These are phyloP conservation scores for Fusarium begoniae DNA, from an alignment of 2,329 filamentous ascomycete species.

Conservation along the genomic window DNA sequence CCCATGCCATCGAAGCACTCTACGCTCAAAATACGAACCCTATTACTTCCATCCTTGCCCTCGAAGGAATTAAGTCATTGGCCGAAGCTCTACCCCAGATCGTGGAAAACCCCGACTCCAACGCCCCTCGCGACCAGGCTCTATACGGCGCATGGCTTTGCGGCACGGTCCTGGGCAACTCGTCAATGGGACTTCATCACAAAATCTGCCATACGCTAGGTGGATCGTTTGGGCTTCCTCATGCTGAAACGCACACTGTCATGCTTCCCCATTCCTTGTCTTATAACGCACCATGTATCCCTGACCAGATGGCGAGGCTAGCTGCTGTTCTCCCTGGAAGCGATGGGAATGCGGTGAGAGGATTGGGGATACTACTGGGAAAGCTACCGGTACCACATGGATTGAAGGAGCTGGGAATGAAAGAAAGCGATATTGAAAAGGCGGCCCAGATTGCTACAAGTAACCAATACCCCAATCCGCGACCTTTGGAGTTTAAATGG, in stretches of 20 bases:
- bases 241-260: neutral
- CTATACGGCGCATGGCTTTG: neutral
- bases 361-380: accelerated
- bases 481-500: neutral
- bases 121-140: neutral
- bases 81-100: neutral
- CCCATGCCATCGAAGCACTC: neutral
- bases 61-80: neutral
- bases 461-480: neutral
- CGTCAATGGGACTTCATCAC: neutral
- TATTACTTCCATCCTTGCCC: neutral
- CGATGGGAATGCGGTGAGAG: neutral
- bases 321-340: neutral
- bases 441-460: neutral
- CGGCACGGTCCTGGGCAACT: neutral
- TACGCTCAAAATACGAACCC: neutral
- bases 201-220: neutral
- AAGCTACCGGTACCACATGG: neutral
- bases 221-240: neutral
- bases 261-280: neutral
- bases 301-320: neutral
- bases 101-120: neutral
- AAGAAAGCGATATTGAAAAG: neutral
- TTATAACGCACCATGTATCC: neutral
- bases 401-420: neutral